A percentile compares a stretch with the other conserved stretches of the same genome.
Evolutionary conservation across 768 basidiomycete species (phyloP).

Genomic region (Termitomyces sp.): DNA sequence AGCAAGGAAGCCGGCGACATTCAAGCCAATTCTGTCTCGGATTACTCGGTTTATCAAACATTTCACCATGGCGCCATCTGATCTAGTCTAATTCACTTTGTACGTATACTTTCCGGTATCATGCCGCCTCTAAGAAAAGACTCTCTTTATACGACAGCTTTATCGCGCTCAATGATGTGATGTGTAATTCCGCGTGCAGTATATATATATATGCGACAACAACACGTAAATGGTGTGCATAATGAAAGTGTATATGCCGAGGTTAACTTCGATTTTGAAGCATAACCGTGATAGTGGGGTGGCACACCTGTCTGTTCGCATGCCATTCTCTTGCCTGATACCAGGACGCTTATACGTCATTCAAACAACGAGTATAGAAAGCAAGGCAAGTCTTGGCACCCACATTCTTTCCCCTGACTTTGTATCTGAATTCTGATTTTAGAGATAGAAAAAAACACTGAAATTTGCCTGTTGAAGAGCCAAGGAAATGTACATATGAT

Average conservation of each 20-base stretch:
- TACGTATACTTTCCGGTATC: too few relatives aligned
- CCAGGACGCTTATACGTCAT: not conserved
- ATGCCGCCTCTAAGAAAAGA: too few relatives aligned
- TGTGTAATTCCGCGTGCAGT: too few relatives aligned
- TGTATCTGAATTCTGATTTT: not conserved
- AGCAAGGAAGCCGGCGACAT: too few relatives aligned
- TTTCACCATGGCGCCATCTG: too few relatives aligned
- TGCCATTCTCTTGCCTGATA: not conserved
- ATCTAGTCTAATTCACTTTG: too few relatives aligned
- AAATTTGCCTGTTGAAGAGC: not conserved
- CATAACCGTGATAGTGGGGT: not conserved
- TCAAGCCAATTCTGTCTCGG: too few relatives aligned
- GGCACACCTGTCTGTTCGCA: not conserved
- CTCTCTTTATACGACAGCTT: too few relatives aligned
- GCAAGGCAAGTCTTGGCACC: not conserved
- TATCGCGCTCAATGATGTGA: too few relatives aligned
- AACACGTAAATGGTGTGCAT: not conserved
- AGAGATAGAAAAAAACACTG: not conserved
- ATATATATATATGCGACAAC: not conserved
- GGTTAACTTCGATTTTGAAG: not conserved
- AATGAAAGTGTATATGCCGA: not conserved
- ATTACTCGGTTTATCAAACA: too few relatives aligned
- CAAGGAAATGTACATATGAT: not conserved
- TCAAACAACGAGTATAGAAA: not conserved
- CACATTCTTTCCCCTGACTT: not conserved